Evolutionary conservation across 345 rosid genomes (phyloP), one percentile per base, ranked within the genome.

Genomic region (Populus tremula): DNA sequence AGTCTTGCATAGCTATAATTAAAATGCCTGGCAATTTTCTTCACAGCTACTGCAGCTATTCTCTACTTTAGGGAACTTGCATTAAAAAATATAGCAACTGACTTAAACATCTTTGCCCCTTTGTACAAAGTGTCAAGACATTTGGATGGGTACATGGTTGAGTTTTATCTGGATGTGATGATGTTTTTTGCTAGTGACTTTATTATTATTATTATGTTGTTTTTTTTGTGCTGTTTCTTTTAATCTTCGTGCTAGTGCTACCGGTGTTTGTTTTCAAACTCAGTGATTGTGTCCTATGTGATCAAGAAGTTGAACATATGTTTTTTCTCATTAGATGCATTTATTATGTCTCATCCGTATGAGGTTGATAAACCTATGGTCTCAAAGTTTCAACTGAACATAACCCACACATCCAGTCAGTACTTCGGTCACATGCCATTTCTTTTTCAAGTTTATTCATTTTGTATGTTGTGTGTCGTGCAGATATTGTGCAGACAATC

Each of bases 401-500:
- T 64, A 21, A 25, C 43, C 54, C 61, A 29, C 2, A 18, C 27
- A 63, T 43, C 77, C 35, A 49, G 14, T 29, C 41, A 29, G 6
- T 33, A 7, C 4, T 50, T 68, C 13, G 10, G 2, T 77, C 49
- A 3, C 23, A 33, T 29, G 73, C 38, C 33, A 36, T 75, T 59
- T 13, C 33, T 59, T 35, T 18, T 23, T 35, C 36, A 41, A 70
- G 7, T 72, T 56, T 53, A 13, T 6, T 41, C 18, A n/a, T 27
- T 65, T 47, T 50, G 17, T 64, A 56, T 65, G 25, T 35, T 70
- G 67, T 81, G 54, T 47, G 41, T 84, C 69, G 81, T 74, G 90
- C 91, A 96, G 99, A 86, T 96, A 92, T 86, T 93, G 97, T 82
- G 96, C 98, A 77, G 92, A 93, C 83, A 93, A 93, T 82, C 97